Evolutionary conservation across 805 yeast species (phyloP).

Genomic region (Yamadazyma sp.): DNA sequence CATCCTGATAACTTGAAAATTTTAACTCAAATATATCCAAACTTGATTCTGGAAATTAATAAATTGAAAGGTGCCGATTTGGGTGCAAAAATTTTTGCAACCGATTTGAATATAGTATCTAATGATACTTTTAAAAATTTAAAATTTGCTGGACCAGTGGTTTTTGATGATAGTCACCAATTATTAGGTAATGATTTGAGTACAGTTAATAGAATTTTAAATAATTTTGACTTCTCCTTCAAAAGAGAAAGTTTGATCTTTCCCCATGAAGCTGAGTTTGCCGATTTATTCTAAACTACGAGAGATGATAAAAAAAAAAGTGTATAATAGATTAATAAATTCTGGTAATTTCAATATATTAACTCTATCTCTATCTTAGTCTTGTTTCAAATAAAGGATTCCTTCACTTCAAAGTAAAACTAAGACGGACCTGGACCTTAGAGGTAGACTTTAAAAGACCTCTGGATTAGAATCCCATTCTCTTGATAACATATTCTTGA

Average conservation of each 20-base stretch:
- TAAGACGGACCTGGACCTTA: too few relatives aligned
- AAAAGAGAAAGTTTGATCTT: constrained; percentile 24
- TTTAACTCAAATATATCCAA: constrained; percentile 15
- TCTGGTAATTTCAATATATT: too few relatives aligned
- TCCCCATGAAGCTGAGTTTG: constrained; percentile 44
- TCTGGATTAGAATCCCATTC: constrained; percentile 81
- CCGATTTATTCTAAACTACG: constrained; percentile 34
- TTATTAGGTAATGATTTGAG: constrained; percentile 39
- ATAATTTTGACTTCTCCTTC: constrained; percentile 31
- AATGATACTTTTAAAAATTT: constrained; percentile 13
- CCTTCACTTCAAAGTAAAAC: too few relatives aligned
- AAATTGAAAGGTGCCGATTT: background rate
- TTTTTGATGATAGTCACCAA: constrained; percentile 37
- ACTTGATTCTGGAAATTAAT: constrained; percentile 1
- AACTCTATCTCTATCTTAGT: too few relatives aligned
- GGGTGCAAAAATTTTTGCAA: constrained; percentile 9
- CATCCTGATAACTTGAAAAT: constrained; percentile 34
- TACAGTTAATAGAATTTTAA: constrained; percentile 37
- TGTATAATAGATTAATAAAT: too few relatives aligned
- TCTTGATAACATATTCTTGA: constrained; percentile 82
- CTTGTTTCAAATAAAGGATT: too few relatives aligned
- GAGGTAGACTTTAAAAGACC: too few relatives aligned
- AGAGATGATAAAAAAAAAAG: constrained; percentile 5
- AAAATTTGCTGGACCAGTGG: constrained; percentile 19
- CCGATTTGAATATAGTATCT: constrained; percentile 13